Evolutionary conservation across 2,329 filamentous ascomycete species (phyloP).

Genomic region (Bimuria novae-zelandiae): DNA sequence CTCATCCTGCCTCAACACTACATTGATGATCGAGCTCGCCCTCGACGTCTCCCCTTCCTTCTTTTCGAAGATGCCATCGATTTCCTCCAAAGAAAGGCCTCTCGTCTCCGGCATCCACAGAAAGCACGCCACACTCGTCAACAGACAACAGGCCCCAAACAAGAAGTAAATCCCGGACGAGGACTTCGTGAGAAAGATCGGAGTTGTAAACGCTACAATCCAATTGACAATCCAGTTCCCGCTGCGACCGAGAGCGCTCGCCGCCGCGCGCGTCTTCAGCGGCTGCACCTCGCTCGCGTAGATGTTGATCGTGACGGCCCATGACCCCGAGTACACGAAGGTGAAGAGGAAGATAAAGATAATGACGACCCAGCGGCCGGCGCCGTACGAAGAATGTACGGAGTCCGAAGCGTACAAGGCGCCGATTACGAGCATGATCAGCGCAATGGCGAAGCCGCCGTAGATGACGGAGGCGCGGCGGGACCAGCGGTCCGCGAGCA

Average conservation of each 20-base stretch:
- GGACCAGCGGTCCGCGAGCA: constrained; percentile 62
- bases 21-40: neutral
- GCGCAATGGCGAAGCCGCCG: constrained; percentile 57
- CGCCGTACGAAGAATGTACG: constrained; percentile 47
- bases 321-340: constrained; percentile 54
- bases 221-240: constrained; percentile 35
- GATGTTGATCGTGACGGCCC: constrained; percentile 61
- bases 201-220: constrained; percentile 49
- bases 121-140: constrained; percentile 28
- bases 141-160: constrained; percentile 32
- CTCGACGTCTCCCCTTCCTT: neutral
- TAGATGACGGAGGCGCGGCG: constrained; percentile 58
- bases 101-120: constrained; percentile 58
- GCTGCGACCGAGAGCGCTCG: constrained; percentile 50
- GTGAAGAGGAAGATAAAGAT: constrained; percentile 57
- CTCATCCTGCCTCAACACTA: neutral
- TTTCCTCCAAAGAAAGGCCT: constrained; percentile 53
- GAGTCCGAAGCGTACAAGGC: constrained; percentile 55
- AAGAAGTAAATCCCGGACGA: constrained; percentile 40
- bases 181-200: constrained; percentile 54
- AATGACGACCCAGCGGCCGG: constrained; percentile 57
- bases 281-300: constrained; percentile 65
- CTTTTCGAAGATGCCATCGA: constrained; percentile 3
- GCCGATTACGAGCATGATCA: constrained; percentile 59
- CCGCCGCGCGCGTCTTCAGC: constrained; percentile 58